These are phyloP conservation scores for Cyclotella kingstonii DNA, from an alignment of 108 stramenopile genomes.

Conservation along the genomic window DNA sequence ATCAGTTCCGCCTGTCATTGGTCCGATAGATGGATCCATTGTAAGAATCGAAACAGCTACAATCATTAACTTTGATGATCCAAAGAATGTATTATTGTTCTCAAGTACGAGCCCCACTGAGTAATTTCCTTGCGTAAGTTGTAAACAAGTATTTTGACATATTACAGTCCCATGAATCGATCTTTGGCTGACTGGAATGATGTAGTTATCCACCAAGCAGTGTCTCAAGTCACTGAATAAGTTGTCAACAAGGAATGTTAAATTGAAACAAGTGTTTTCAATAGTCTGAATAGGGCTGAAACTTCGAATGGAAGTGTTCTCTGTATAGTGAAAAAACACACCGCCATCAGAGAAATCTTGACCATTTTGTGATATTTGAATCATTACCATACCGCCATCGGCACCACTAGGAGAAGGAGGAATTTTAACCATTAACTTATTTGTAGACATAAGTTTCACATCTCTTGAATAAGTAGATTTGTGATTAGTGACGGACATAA, in stretches of 20 bases:
- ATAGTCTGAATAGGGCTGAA: not conserved
- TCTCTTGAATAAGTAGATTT: not conserved
- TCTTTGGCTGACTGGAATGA: not conserved
- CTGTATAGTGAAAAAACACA: not conserved
- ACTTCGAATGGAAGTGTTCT: not conserved
- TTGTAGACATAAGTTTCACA: not conserved
- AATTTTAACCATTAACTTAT: not conserved
- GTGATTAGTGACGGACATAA: not conserved
- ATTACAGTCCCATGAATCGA: not conserved
- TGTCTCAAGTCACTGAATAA: not conserved
- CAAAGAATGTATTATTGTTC: not conserved
- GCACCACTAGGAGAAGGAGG: slow-evolving; percentile 3
- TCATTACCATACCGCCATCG: slow-evolving; percentile 1
- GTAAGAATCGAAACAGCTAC: not conserved
- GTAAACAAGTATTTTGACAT: not conserved
- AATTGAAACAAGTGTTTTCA: slow-evolving; percentile 4
- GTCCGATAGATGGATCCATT: slow-evolving; percentile 1
- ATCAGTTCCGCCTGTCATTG: not conserved
- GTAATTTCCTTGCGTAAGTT: not conserved
- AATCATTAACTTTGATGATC: not conserved
- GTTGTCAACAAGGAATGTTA: slow-evolving; percentile 1
- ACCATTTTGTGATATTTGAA: not conserved
- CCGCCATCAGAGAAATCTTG: not conserved
- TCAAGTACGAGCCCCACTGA: not conserved
- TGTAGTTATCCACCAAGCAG: not conserved